Evolutionary conservation across 192 early-diverging fungal genomes (phyloP), one percentile per base, ranked within the genome.

Genomic region (Pilaira anomala): DNA sequence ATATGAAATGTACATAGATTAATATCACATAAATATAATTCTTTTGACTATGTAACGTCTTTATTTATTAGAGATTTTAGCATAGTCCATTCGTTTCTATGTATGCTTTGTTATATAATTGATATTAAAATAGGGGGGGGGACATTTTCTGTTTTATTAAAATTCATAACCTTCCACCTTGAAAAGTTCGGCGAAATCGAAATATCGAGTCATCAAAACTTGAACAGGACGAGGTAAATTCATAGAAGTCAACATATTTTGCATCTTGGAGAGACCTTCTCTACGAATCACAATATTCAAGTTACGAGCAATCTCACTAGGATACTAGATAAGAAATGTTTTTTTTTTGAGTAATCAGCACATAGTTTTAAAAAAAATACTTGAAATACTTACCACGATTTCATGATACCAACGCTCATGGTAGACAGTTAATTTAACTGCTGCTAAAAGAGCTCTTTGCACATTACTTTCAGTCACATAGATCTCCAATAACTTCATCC

Each of bases 341-440:
- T 16, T 19, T 16, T 19, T 16, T 19, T 46, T 18, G 16, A 19
- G 2, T 18, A 16, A 46, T 13, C 13, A 46, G 12, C 16, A 46
- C 18, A 24, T 13, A 11, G 48, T 14, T 54, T n/a, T n/a, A 26
- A 13, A 21, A 5, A n/a, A 48, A 48, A n/a, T 5, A 48, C 3
- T 55, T 49, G 5, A 46, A 29, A 44, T 4, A 79, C 85, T 80
- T 80, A 90, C 88, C 16, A 88, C 84, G 74, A 90, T 92, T 56
- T 93, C 92, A 63, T 92, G 89, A 76, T 93, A 96, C 80, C 95
- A 90, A 25, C 93, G 84, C 60, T 97, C 95, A 57, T 94, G 82
- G 50, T 91, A 88, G 8, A 90, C 85, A 13, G 92, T 84, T 57
- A 98, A 77, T 75, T 90, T 91, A 40, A 90, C 92, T 25, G 89